phyloP scores from a whole-genome alignment of 2,329 filamentous ascomycete genomes.

The Aspergillus texensis region DNA sequence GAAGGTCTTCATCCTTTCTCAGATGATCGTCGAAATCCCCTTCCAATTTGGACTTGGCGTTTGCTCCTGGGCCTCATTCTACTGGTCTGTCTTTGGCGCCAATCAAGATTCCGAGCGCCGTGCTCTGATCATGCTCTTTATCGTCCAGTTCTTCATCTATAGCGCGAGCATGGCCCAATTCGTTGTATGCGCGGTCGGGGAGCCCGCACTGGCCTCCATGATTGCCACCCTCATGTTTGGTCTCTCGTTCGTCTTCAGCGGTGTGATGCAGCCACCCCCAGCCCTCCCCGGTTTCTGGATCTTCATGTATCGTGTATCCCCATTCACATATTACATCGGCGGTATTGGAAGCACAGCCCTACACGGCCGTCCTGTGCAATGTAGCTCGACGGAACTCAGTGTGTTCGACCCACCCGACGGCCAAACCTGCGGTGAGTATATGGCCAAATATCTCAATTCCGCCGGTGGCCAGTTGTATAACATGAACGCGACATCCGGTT shows the following conservation, averaged over 20 bases:
- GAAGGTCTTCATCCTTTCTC: slow-evolving; percentile 69
- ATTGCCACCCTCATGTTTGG: slow-evolving; percentile 31
- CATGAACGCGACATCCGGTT: slow-evolving; percentile 49
- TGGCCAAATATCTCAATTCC: slow-evolving; percentile 51
- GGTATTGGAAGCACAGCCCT: slow-evolving; percentile 43
- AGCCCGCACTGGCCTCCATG: slow-evolving; percentile 3
- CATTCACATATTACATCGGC: slow-evolving; percentile 69
- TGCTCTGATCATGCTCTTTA: neutral
- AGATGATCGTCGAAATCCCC: slow-evolving; percentile 69
- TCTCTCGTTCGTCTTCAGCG: slow-evolving; percentile 7
- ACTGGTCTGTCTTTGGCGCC: slow-evolving; percentile 64
- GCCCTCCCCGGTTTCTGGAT: slow-evolving; percentile 73
- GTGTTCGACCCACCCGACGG: slow-evolving; percentile 61
- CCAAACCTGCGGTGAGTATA: slow-evolving; percentile 62
- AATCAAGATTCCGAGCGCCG: slow-evolving; percentile 36
- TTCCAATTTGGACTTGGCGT: slow-evolving; percentile 61
- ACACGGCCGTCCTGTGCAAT: slow-evolving; percentile 33
- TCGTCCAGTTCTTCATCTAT: neutral
- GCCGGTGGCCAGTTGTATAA: slow-evolving; percentile 59
- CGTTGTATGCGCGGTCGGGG: slow-evolving; percentile 4
- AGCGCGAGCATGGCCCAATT: slow-evolving; percentile 6
- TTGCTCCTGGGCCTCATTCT: slow-evolving; percentile 59
- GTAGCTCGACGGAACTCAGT: slow-evolving; percentile 53
- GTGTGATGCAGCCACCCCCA: slow-evolving; percentile 58
- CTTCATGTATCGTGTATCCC: slow-evolving; percentile 72